These are phyloP conservation scores for Cryptosporidium baileyi DNA, from an alignment of 169 alveolate species.

Conservation along the genomic window DNA sequence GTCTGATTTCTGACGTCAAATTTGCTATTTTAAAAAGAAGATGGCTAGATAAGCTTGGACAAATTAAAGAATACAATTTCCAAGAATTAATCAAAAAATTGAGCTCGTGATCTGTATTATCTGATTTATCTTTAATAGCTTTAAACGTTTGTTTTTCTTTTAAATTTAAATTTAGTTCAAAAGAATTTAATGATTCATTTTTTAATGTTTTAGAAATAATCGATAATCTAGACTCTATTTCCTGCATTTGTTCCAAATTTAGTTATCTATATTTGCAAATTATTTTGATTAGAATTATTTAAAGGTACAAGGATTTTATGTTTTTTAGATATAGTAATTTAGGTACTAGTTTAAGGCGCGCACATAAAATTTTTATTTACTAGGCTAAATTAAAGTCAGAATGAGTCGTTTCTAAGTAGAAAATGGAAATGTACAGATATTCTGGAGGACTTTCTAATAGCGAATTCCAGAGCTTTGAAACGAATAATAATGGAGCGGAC, in stretches of 20 bases:
- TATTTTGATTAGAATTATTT: too few relatives aligned
- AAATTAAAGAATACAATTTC: background rate
- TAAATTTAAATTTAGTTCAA: background rate
- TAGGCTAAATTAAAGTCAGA: too few relatives aligned
- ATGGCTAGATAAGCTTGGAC: slow-evolving; percentile 41
- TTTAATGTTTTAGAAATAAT: background rate
- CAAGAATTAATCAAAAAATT: slow-evolving; percentile 15
- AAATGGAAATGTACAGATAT: slow-evolving; percentile 56
- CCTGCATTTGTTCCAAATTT: slow-evolving; percentile 9
- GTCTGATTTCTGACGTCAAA: slow-evolving; percentile 11
- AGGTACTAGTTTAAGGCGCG: too few relatives aligned
- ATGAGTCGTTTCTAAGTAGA: too few relatives aligned
- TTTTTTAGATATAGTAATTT: too few relatives aligned
- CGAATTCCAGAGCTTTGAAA: slow-evolving; percentile 37
- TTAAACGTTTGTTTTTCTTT: background rate
- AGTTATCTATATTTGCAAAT: too few relatives aligned
- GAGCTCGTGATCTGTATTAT: background rate
- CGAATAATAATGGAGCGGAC: background rate
- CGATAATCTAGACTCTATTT: slow-evolving; percentile 9
- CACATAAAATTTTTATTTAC: too few relatives aligned
- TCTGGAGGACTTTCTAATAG: slow-evolving; percentile 21
- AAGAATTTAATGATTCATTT: background rate
- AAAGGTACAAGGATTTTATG: too few relatives aligned
- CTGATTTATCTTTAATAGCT: background rate
- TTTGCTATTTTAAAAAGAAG: slow-evolving; percentile 11